Base-by-base conservation (phyloP, 805 yeast genomes). In the Cyberlindnera lachancei region DNA sequence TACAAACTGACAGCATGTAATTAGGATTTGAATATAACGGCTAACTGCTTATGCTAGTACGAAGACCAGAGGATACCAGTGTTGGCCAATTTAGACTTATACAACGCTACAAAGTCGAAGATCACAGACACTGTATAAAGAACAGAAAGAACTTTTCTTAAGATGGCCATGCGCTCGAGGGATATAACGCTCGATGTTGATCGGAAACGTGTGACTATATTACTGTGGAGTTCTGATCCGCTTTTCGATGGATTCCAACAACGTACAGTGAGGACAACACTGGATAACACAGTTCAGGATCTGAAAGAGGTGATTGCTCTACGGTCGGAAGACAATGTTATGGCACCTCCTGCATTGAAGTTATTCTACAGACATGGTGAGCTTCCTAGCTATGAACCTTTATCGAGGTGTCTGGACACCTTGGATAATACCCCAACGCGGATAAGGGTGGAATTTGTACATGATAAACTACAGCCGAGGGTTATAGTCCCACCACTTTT, bases 241-340 rank as follows among this genome's bases (percentile, higher is more conserved):
- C 11, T 5, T 6, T 19, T 26, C 12, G 48, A 46, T 32, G 29
- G 30, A 15, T 29, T 49, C 18, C 19, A 29, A n/a, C 39, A 46
- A 26, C 45, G 36, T 27, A 10, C 34, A 10, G 44, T 51, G 8
- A 36, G 34, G 12, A 39, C 52, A 3, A 50, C 53, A 0, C 24
- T 50, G 15, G 47, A 45, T 10, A 51, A 50, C 29, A 48, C 53
- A 1, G 39, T 51, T 1, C 41, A 38, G 25, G 56, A 51, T 26
- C 13, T 51, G 9, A 42, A 46, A 16, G 53, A 51, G 26, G 35
- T 42, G 5, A 34, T 51, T 5, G 26, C 45, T 8, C 30, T 35
- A 9, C 31, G 53, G 13, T 48, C 53, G 4, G 21, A 22, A 1
- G 6, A 17, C 14, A 7, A 12, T 6, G 11, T 7, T n/a, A 30